Evolutionary conservation across 73 alveolate species (phyloP).

Genomic region (Symbiodinium pilosum): DNA sequence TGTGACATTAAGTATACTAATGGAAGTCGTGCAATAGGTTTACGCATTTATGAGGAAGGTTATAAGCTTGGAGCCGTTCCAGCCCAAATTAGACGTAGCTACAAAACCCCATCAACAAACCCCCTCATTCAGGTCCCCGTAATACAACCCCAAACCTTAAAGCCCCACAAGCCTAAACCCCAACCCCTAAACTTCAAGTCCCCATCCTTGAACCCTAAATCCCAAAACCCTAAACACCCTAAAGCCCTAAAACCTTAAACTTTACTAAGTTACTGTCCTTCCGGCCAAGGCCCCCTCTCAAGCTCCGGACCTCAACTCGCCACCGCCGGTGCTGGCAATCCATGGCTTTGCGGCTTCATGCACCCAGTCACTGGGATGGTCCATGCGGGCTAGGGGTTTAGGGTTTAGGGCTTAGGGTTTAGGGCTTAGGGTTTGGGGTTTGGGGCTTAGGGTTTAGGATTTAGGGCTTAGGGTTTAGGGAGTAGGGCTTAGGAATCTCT

Average conservation of each 20-base stretch:
- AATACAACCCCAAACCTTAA: too few species aligned
- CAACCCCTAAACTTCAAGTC: not conserved
- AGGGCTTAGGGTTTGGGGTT: not conserved
- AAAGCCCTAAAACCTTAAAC: not conserved
- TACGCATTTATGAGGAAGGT: too few species aligned
- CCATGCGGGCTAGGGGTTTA: not conserved
- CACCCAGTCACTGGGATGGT: not conserved
- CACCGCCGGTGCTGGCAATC: conserved; percentile 51
- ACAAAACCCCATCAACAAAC: too few species aligned
- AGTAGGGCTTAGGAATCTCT: too few species aligned
- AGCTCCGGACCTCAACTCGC: not conserved
- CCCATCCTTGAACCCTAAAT: not conserved
- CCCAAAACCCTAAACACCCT: not conserved
- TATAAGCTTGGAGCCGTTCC: too few species aligned
- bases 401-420: not conserved
- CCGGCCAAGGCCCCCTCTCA: not conserved
- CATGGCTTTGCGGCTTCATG: conserved; percentile 93
- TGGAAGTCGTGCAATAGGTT: too few species aligned
- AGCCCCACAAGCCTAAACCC: too few species aligned
- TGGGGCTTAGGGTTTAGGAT: not conserved
- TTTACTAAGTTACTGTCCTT: too few species aligned
- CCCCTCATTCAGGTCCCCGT: too few species aligned
- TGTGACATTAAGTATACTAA: too few species aligned
- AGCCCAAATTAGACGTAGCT: too few species aligned
- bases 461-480: too few species aligned